phyloP scores from a whole-genome alignment of 306 rosid genomes.

The Neltuma alba region DNA sequence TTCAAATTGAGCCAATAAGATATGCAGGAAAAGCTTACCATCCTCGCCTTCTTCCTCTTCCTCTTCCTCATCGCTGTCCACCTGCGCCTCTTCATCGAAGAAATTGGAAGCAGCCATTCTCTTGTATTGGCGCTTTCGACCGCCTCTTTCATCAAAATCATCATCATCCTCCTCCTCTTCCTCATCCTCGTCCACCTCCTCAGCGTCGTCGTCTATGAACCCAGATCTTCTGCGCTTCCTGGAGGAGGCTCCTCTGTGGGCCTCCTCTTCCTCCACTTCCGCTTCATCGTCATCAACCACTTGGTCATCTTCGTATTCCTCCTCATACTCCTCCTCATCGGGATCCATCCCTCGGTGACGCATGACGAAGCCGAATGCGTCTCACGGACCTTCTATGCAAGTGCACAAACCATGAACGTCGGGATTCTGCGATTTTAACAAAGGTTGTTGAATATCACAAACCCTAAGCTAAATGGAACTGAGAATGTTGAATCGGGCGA shows the following conservation, averaged over 20 bases:
- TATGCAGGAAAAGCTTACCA: constrained; percentile 49
- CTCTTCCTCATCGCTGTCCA: constrained; percentile 82
- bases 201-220: constrained; percentile 69
- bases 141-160: constrained; percentile 37
- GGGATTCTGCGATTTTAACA: no score
- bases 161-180: constrained; percentile 69
- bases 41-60: constrained; percentile 95
- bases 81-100: constrained; percentile 78
- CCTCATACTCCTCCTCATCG: constrained; percentile 67
- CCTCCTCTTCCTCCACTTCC: constrained; percentile 71
- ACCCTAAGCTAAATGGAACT: neutral
- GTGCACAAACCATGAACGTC: no score
- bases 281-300: constrained; percentile 59
- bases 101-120: constrained; percentile 60
- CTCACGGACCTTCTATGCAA: no score
- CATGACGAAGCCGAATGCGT: constrained; percentile 34
- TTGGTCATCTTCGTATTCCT: constrained; percentile 57
- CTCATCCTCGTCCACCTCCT: constrained; percentile 86
- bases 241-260: constrained; percentile 45
- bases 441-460: neutral
- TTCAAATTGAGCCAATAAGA: neutral
- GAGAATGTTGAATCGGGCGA: neutral
- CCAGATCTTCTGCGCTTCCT: constrained; percentile 69
- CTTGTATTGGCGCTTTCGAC: constrained; percentile 48
- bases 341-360: constrained; percentile 67